A percentile compares a stretch with the other conserved stretches of the same genome.
Conservation (phyloP, 2,329 filamentous ascomycete genomes). For the Bisporella sp. region DNA sequence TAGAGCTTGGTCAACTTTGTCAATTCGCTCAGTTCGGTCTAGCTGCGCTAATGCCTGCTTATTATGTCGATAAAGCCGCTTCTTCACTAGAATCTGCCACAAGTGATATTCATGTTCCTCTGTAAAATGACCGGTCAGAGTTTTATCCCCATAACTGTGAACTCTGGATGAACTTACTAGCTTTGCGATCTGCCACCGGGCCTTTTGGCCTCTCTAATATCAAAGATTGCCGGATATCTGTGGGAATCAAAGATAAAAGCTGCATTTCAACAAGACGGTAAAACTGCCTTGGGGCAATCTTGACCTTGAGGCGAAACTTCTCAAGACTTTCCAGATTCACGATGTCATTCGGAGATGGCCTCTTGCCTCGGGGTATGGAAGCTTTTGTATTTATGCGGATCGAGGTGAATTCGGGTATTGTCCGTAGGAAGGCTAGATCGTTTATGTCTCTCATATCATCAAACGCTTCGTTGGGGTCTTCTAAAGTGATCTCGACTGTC, state of each 20-base stretch:
- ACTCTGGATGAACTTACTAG: conserved; percentile 6
- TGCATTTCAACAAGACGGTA: conserved; percentile 70
- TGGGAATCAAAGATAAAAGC: conserved; percentile 53
- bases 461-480: conserved; percentile 86
- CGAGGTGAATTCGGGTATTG: conserved; percentile 47
- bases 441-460: conserved; percentile 72
- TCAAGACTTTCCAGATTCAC: conserved; percentile 51
- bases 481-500: conserved; percentile 80
- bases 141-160: too few relatives aligned
- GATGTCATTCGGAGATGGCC: conserved; percentile 44
- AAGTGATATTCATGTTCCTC: conserved; percentile 58
- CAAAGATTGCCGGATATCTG: conserved; percentile 45
- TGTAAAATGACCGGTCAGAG: too few relatives aligned
- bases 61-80: conserved; percentile 70
- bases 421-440: conserved; percentile 60
- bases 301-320: conserved; percentile 50
- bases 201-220: conserved; percentile 36
- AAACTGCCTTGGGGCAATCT: conserved; percentile 75
- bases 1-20: conserved; percentile 66
- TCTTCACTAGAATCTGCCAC: conserved; percentile 71
- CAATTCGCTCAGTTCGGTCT: conserved; percentile 58
- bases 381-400: conserved; percentile 49
- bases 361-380: conserved; percentile 38
- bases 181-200: conserved; percentile 32
- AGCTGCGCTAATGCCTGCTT: conserved; percentile 63